Conservation (phyloP, 441 rosid genomes). For the Dalechampia spathulata region DNA sequence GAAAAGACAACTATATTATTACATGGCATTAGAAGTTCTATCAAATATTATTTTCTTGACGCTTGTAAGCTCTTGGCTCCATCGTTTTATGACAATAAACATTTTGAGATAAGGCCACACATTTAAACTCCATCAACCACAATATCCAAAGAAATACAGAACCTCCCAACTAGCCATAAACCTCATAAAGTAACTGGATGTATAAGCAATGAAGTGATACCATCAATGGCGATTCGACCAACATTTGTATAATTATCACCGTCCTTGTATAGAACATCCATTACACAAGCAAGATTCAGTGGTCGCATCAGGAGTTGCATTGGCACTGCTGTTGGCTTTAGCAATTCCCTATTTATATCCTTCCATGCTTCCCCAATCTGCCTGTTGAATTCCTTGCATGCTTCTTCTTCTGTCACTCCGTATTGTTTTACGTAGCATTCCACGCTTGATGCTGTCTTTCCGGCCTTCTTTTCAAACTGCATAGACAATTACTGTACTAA, state of each 20-base stretch:
- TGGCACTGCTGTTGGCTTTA: too few relatives aligned
- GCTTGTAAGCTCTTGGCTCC: too few relatives aligned
- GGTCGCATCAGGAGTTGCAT: not conserved
- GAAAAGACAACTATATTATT: too few relatives aligned
- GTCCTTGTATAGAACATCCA: not conserved
- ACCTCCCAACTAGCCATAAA: too few relatives aligned
- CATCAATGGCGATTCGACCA: too few relatives aligned
- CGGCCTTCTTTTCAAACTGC: slow-evolving; percentile 17
- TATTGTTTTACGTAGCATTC: slow-evolving; percentile 19
- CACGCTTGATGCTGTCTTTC: slow-evolving; percentile 1
- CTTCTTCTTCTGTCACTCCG: slow-evolving; percentile 10
- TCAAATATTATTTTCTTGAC: too few relatives aligned
- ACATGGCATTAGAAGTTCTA: too few relatives aligned
- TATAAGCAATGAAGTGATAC: not conserved
- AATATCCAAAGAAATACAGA: too few relatives aligned
- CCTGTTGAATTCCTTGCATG: not conserved
- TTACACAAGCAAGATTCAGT: not conserved
- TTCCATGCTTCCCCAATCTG: slow-evolving; percentile 11
- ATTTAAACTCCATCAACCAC: too few relatives aligned
- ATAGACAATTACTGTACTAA: not conserved
- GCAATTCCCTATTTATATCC: not conserved
- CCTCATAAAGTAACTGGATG: too few relatives aligned
- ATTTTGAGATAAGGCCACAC: too few relatives aligned
- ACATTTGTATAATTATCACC: not conserved
- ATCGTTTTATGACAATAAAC: too few relatives aligned